Conservation (phyloP, 2,329 filamentous ascomycete genomes). For the Cryphonectria nitschkei region DNA sequence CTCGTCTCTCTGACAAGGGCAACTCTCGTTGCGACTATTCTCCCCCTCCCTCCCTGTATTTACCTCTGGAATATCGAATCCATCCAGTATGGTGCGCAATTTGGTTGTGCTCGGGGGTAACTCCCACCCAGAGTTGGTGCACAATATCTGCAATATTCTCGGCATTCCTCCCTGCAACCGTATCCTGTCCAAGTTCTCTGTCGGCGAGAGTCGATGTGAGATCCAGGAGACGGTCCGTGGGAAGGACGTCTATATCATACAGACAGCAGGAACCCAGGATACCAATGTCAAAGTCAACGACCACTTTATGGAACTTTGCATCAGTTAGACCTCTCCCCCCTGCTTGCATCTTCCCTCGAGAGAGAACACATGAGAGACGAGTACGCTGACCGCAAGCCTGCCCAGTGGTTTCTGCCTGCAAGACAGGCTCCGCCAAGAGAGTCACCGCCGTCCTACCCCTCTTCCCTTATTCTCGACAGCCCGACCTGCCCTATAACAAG, state of each 20-base stretch:
- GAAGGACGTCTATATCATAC: constrained; percentile 99
- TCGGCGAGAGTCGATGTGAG: constrained; percentile 92
- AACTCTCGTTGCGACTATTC: neutral
- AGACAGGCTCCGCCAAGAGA: constrained; percentile 85
- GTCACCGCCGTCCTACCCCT: constrained; percentile 93
- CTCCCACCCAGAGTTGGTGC: constrained; percentile 86
- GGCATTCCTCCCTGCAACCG: constrained; percentile 83
- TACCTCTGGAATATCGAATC: neutral
- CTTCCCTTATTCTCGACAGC: constrained; percentile 96
- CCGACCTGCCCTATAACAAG: constrained; percentile 97
- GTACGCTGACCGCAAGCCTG: constrained; percentile 45
- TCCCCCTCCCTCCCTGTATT: too few relatives aligned
- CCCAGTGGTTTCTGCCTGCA: constrained; percentile 96
- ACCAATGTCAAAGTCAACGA: constrained; percentile 81
- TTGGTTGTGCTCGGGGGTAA: constrained; percentile 91
- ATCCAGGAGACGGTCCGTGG: constrained; percentile 95
- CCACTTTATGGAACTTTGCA: constrained; percentile 93
- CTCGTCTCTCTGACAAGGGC: neutral
- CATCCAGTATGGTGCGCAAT: constrained; percentile 78
- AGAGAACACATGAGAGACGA: neutral
- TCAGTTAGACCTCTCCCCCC: constrained; percentile 71
- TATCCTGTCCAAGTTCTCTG: constrained; percentile 87
- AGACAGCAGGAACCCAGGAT: constrained; percentile 70
- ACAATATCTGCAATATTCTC: constrained; percentile 86
- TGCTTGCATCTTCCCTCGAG: neutral